Evolutionary conservation across 179 eudicot genomes (phyloP).

Genomic region (Drosera spatulata): DNA sequence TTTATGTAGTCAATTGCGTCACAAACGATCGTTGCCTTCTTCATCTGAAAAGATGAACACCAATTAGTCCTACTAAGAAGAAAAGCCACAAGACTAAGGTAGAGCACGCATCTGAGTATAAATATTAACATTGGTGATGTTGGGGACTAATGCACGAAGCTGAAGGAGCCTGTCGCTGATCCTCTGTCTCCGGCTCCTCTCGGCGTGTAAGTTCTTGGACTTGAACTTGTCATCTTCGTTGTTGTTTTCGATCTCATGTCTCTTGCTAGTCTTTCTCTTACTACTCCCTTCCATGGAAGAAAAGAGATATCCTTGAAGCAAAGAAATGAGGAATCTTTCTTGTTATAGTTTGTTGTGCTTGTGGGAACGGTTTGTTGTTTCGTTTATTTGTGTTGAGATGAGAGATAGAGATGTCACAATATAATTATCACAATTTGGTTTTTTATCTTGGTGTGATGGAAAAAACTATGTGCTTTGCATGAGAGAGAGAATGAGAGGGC

Average conservation of each 20-base stretch:
- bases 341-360: too few relatives aligned
- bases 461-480: too few relatives aligned
- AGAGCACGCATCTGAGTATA: too few relatives aligned
- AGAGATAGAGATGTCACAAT: too few relatives aligned
- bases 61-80: not conserved
- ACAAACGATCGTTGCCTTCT: conserved; percentile 52
- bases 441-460: too few relatives aligned
- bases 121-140: conserved; percentile 56
- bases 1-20: conserved; percentile 74
- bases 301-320: too few relatives aligned
- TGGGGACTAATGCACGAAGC: conserved; percentile 56
- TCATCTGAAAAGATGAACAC: conserved; percentile 39
- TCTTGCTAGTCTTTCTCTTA: conserved; percentile 2
- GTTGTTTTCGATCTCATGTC: conserved; percentile 2
- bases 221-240: conserved; percentile 20
- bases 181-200: conserved; percentile 59
- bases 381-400: too few relatives aligned
- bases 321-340: too few relatives aligned
- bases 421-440: too few relatives aligned
- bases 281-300: not conserved
- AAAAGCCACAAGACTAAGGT: too few relatives aligned
- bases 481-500: too few relatives aligned
- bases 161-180: conserved; percentile 47
- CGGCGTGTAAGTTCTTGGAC: conserved; percentile 70
- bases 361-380: too few relatives aligned